Base-by-base conservation (phyloP, 2,329 filamentous ascomycete genomes). In the Penicillium fuscoglaucum region DNA sequence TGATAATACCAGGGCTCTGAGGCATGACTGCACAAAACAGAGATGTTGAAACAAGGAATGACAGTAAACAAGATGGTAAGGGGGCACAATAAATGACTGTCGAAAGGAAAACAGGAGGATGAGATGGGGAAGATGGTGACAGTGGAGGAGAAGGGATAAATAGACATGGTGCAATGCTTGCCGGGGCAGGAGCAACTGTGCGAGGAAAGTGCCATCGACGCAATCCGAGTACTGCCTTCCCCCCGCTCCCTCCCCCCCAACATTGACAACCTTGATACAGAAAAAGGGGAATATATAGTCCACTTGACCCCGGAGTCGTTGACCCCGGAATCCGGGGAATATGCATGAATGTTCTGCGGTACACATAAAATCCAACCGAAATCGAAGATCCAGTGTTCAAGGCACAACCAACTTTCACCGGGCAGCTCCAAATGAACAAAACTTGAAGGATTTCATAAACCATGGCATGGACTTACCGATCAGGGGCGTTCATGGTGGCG, bases 401-500 rank as follows among this genome's bases (percentile, higher is more conserved):
- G 13, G 19, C 13, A 47, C 33, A 47, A 17, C 26, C 13, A 52
- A 39, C 17, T 21, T 37, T 37, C 29, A 26, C 17, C 19, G 1
- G 29, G 6, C 12, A 24, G n/a, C 24, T 8, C 12, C 24, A 29
- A 39, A 47, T 0, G 8, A 37, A 51, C 10, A 46, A 53, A 19
- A 28, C 1, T 13, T n/a, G 21, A 5, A 1, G 4, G 7, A 13
- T 26, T n/a, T 37, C 15, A 52, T 33, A 55, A 43, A 62, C 12
- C 43, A 40, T 41, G 28, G 29, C 39, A 28, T 37, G 24, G 10
- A 64, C 70, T 73, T 75, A 84, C 82, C 71, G 63, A 57, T 73
- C 71, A 17, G 71, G 71, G 0, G 71, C 71, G 72, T 84, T 84
- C 82, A 84, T 84, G 21, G 66, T 74, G 67, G n/a, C 35, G 24